Evolutionary conservation across 768 basidiomycete species (phyloP).

Genomic region (Calocera viscosa): DNA sequence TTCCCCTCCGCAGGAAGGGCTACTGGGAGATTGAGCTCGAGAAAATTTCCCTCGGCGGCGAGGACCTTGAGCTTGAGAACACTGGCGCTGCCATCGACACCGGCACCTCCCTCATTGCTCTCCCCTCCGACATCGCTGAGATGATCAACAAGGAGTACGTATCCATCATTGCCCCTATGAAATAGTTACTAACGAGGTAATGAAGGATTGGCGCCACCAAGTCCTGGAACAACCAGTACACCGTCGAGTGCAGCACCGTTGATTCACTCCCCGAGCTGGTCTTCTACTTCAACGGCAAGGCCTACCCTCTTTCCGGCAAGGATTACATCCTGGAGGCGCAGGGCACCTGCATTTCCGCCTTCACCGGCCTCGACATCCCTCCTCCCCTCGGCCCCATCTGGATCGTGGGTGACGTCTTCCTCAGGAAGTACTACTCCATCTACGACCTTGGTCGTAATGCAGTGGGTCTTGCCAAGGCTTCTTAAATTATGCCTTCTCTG

Average conservation of each 20-base stretch:
- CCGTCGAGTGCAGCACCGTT: slow-evolving; percentile 76
- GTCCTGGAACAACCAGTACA: slow-evolving; percentile 93
- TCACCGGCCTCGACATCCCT: slow-evolving; percentile 85
- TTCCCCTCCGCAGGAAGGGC: slow-evolving; percentile 84
- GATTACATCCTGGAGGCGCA: slow-evolving; percentile 88
- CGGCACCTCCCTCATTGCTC: slow-evolving; percentile 87
- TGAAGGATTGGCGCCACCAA: slow-evolving; percentile 75
- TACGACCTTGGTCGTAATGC: slow-evolving; percentile 68
- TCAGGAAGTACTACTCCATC: slow-evolving; percentile 86
- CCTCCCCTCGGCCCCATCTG: slow-evolving; percentile 64
- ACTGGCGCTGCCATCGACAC: slow-evolving; percentile 91
- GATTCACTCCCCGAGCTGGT: slow-evolving; percentile 70
- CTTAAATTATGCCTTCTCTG: slow-evolving; percentile 13
- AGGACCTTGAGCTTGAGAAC: slow-evolving; percentile 78
- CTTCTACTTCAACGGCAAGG: slow-evolving; percentile 69
- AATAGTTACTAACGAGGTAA: not conserved
- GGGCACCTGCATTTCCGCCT: slow-evolving; percentile 87
- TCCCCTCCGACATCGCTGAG: slow-evolving; percentile 91
- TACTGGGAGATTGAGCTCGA: slow-evolving; percentile 98
- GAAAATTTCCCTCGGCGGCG: slow-evolving; percentile 72
- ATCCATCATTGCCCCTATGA: not conserved
- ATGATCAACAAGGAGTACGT: slow-evolving; percentile 74
- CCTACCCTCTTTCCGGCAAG: slow-evolving; percentile 62
- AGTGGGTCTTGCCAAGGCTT: slow-evolving; percentile 60
- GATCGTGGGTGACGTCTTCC: slow-evolving; percentile 89